These are phyloP conservation scores for Cladobotryum mycophilum DNA, from an alignment of 2,329 filamentous ascomycete genomes.

Conservation along the genomic window DNA sequence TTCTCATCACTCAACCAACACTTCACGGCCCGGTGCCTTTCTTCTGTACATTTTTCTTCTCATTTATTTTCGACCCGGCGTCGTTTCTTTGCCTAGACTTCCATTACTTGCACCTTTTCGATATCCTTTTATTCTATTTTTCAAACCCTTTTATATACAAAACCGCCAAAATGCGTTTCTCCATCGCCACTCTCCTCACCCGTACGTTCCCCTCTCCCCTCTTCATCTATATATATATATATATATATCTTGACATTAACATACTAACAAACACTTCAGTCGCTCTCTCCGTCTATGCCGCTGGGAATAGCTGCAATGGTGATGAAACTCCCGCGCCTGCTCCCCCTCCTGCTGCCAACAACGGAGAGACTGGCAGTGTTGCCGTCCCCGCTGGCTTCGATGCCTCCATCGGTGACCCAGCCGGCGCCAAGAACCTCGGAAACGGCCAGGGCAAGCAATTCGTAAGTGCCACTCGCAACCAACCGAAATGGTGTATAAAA, in stretches of 20 bases:
- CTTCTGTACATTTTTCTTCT: not conserved
- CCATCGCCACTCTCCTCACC: not conserved
- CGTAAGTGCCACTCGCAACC: not conserved
- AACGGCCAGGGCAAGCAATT: slow-evolving; percentile 20
- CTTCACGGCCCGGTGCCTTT: not conserved
- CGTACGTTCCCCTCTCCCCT: not conserved
- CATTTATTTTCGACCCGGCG: not conserved
- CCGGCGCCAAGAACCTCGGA: slow-evolving; percentile 20
- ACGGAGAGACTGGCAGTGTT: not conserved
- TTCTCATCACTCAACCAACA: not conserved
- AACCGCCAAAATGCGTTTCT: not conserved
- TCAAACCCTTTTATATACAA: not conserved
- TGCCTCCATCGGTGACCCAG: slow-evolving; percentile 14
- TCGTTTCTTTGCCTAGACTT: no score
- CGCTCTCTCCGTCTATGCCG: not conserved
- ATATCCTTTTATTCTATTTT: not conserved
- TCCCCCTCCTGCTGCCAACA: not conserved
- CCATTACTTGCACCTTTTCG: not conserved
- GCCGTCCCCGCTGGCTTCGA: slow-evolving; percentile 7
- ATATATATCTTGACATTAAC: no score
- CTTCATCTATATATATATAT: no score
- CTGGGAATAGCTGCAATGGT: not conserved
- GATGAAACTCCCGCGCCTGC: not conserved
- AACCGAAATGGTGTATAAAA: no score
- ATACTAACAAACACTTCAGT: not conserved